Base-by-base conservation (phyloP, 257 asterid species). In the Linaria vulgaris region DNA sequence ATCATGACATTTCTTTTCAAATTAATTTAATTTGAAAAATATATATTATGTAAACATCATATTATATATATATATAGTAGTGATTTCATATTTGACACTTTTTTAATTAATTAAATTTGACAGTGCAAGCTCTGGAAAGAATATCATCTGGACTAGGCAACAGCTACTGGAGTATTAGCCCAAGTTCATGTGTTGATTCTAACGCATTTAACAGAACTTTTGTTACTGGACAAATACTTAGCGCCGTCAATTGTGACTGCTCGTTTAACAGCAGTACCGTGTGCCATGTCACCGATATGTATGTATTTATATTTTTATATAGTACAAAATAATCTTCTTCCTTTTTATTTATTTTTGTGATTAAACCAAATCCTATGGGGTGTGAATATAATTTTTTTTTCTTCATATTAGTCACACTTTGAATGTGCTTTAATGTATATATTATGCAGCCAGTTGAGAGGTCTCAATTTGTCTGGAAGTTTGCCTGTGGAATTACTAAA, bases 241-340 rank as follows among this genome's bases (percentile, higher is more conserved):
- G 91, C 68, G 64, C 50, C 12, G 72, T 85, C 37, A 60, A 46
- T 9, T 92, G 99, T 59, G 72, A 89, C 72, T 92, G 99, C 73
- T 24, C 84, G 38, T 83, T 77, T 70, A 65, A 31, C 52, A 57
- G 3, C 69, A 65, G 19, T 59, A 74, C 95, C 9, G 27, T 48
- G 41, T 92, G 99, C 82, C 99, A 87, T 66, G 90, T 92, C 38
- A 82, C 94, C 27, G 57, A 14, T 76, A 82, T 92, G 99, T 92
- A 84, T 8, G 41, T 34, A 34, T 34, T n/a, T 87, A 14, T 70
- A 69, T 61, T n/a, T n/a, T n/a, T n/a, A n/a, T n/a, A n/a, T 71
- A 9, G 45, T 52, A 20, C 31, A 23, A 56, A 22, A 2, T 27
- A 27, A 2, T 2, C 4, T 27, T 27, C 6, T 34, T 34, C 5